Conservation (phyloP, 129 eudicot species). For the carrot (Daucus carota) region DNA sequence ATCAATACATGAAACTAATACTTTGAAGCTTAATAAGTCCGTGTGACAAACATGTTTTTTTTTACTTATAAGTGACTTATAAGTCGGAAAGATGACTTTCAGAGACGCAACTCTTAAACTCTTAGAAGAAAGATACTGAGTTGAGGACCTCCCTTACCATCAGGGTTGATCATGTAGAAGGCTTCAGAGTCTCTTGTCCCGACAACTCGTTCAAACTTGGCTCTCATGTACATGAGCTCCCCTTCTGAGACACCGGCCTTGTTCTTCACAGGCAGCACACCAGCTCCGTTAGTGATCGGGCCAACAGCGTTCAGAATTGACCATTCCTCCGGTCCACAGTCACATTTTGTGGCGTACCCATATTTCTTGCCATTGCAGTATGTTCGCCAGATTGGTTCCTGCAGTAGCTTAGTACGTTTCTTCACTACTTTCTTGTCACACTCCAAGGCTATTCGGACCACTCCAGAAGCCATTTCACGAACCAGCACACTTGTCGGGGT, state of each 20-base stretch:
- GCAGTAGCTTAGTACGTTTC: slow-evolving; percentile 50
- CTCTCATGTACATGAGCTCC: slow-evolving; percentile 79
- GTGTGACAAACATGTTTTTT: neutral
- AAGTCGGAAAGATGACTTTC: neutral
- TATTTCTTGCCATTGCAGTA: slow-evolving; percentile 81
- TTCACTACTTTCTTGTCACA: slow-evolving; percentile 57
- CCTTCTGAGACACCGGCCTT: slow-evolving; percentile 44
- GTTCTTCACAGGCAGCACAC: slow-evolving; percentile 53
- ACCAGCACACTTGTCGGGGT: slow-evolving; percentile 76
- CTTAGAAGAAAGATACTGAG: slow-evolving; percentile 64
- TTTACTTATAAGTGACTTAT: neutral
- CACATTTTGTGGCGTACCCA: slow-evolving; percentile 61
- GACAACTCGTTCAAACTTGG: slow-evolving; percentile 67
- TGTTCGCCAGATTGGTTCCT: slow-evolving; percentile 89
- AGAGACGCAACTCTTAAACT: slow-evolving; percentile 17
- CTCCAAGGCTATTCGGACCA: slow-evolving; percentile 76
- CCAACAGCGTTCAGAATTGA: slow-evolving; percentile 55
- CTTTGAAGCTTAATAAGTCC: neutral
- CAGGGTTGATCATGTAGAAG: slow-evolving; percentile 85
- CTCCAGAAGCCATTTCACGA: slow-evolving; percentile 86
- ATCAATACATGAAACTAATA: neutral
- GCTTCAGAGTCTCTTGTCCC: slow-evolving; percentile 82
- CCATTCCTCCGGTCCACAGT: slow-evolving; percentile 73
- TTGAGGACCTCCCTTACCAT: slow-evolving; percentile 74
- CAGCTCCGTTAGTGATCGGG: slow-evolving; percentile 85